These are phyloP conservation scores for Melampsora medusae DNA, from an alignment of 1,284 basidiomycete species.

Conservation along the genomic window DNA sequence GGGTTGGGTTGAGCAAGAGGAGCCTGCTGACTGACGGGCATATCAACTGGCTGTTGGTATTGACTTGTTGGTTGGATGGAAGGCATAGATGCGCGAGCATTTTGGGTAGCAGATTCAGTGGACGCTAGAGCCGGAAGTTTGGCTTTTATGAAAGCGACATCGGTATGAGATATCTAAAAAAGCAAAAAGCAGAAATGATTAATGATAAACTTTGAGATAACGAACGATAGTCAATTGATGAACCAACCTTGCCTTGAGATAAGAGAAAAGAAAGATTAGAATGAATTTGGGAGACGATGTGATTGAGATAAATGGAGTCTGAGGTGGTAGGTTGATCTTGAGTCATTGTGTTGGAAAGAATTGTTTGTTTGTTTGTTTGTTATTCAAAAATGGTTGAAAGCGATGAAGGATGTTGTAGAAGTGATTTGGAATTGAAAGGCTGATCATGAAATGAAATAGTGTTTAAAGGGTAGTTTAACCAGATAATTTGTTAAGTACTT, in stretches of 20 bases:
- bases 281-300: conserved; percentile 36
- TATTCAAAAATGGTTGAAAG: no score
- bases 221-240: background rate
- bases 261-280: conserved; percentile 19
- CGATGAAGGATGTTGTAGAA: no score
- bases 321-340: background rate
- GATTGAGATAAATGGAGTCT: conserved; percentile 24
- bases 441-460: no score
- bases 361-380: no score
- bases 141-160: conserved; percentile 15
- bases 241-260: conserved; percentile 4
- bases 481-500: no score
- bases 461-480: no score
- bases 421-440: no score
- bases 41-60: background rate
- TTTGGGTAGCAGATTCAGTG: background rate
- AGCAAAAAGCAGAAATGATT: background rate
- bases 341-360: conserved; percentile 10
- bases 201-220: background rate
- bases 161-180: conserved; percentile 14
- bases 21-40: background rate
- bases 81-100: background rate
- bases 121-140: conserved; percentile 6
- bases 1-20: background rate
- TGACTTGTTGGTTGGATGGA: background rate